These are phyloP conservation scores for Tetrapisispora arboricola DNA, from an alignment of 805 yeast species.

Conservation along the genomic window DNA sequence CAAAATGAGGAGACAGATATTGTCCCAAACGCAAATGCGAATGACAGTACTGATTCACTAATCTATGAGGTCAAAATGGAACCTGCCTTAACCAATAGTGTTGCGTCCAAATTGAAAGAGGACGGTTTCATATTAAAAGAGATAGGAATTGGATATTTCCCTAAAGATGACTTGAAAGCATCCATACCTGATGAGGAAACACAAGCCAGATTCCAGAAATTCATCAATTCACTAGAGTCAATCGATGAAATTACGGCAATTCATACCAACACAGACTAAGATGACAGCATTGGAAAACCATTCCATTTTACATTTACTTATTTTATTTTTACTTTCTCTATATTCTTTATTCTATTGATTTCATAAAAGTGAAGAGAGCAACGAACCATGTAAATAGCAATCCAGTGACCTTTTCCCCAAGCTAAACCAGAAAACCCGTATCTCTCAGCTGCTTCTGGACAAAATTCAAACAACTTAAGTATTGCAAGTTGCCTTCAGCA, in stretches of 20 bases:
- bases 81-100: slow-evolving; percentile 48
- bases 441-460: too few species aligned
- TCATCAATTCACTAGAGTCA: slow-evolving; percentile 54
- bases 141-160: slow-evolving; percentile 56
- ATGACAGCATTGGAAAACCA: too few species aligned
- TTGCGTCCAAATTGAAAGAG: slow-evolving; percentile 48
- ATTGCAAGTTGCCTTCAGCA: too few species aligned
- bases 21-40: not conserved
- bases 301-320: too few species aligned
- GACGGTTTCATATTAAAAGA: slow-evolving; percentile 50
- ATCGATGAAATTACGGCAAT: slow-evolving; percentile 78
- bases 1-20: slow-evolving; percentile 28
- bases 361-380: not conserved
- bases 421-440: too few species aligned
- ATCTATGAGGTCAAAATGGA: slow-evolving; percentile 42
- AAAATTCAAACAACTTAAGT: too few species aligned
- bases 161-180: slow-evolving; percentile 51
- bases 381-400: too few species aligned
- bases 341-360: too few species aligned
- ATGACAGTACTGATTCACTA: slow-evolving; percentile 25
- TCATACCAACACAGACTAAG: slow-evolving; percentile 44
- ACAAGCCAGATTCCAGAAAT: slow-evolving; percentile 42
- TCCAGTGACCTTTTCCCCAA: too few species aligned
- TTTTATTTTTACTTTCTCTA: too few species aligned
- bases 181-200: slow-evolving; percentile 43